Evolutionary conservation across 192 early-diverging fungal species (phyloP), one percentile per base, ranked within the genome.

Genomic region (Umbelopsis vinacea): DNA sequence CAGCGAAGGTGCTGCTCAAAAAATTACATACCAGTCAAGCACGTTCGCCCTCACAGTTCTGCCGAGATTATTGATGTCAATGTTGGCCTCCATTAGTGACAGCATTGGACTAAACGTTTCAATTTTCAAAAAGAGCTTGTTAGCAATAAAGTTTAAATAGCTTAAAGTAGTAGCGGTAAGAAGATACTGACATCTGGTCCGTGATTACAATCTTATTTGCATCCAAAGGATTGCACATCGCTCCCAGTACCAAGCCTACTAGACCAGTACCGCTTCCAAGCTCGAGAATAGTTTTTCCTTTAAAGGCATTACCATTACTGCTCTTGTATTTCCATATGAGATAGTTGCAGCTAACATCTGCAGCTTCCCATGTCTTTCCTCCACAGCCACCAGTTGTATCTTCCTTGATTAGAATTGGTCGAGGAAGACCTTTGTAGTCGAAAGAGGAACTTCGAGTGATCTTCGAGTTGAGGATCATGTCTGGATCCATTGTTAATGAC

Each of bases 361-460:
- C 81, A 2, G 81, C 83, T 68, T 80, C 79, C 85, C 85, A 86
- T 9, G 81, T 86, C 68, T 81, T 81, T 9, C 85, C 85, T 7
- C 85, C 85, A 37, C 85, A 86, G 11, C 84, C 82, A 35, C 71
- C 74, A n/a, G 57, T 37, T 0, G 57, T 63, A 17, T 63, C 57
- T 17, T 63, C 57, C 1, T 35, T 63, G 33, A 63, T 37, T 2
- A 63, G 4, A 6, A 63, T 63, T 29, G 57, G 33, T 35, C 35
- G 33, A 11, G 57, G 33, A 63, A 63, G 57, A 33, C 57, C 57
- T 17, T 63, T 37, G 33, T 63, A 63, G 12, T 63, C 14, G 14
- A 63, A 63, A 0, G 57, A 14, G 6, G 57, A 63, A 0, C 14
- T 63, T 63, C 57, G 57, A 35, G 11, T 35, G 17, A 63, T 63